phyloP scores from a whole-genome alignment of 306 rosid genomes.

The Rubus idaeus region DNA sequence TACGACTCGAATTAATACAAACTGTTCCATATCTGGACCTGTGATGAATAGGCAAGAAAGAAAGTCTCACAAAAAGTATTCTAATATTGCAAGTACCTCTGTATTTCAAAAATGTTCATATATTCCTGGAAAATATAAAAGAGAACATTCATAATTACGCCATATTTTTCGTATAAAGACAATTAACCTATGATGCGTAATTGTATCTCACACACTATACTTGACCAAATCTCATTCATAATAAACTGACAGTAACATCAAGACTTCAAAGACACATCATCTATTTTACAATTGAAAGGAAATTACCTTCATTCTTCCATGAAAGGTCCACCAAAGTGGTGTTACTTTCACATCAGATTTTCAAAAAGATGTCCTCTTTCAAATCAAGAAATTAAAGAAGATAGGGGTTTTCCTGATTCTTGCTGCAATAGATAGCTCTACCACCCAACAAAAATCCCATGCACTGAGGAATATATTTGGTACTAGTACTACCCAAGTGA shows the following conservation, averaged over 20 bases:
- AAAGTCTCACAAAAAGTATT: background rate
- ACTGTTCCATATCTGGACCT: slow-evolving; percentile 75
- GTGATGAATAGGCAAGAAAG: slow-evolving; percentile 27
- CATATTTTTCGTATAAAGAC: background rate
- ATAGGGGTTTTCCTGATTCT: background rate
- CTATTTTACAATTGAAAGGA: background rate
- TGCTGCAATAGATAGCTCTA: background rate
- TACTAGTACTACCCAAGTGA: background rate
- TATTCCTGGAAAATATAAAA: background rate
- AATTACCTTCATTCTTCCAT: background rate
- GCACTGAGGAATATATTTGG: background rate
- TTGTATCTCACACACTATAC: background rate
- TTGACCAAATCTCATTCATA: background rate
- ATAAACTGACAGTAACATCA: background rate
- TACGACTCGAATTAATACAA: slow-evolving; percentile 42
- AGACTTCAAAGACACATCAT: background rate
- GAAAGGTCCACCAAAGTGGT: background rate
- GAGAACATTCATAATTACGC: background rate
- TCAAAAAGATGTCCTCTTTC: background rate
- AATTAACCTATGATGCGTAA: background rate
- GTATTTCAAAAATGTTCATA: background rate
- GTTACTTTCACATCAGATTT: background rate
- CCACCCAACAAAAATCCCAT: background rate
- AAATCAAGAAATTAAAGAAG: background rate
- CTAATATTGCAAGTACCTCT: background rate